Evolutionary conservation across 257 asterid species (phyloP).

Genomic region (Fraxinus quadrangulata): DNA sequence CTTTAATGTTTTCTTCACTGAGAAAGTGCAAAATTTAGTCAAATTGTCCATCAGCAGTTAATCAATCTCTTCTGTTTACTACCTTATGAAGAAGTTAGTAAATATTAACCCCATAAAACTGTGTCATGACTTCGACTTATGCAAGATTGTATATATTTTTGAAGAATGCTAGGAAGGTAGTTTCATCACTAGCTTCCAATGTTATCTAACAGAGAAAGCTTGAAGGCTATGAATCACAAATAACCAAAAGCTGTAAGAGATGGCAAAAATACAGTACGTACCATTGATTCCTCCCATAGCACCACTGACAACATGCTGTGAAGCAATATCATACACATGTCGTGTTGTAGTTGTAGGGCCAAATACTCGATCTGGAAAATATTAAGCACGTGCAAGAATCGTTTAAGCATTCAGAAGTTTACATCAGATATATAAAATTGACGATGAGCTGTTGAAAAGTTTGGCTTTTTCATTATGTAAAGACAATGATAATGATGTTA

Average conservation of each 20-base stretch:
- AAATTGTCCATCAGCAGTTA: background rate
- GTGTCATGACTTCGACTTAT: background rate
- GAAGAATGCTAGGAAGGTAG: background rate
- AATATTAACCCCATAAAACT: background rate
- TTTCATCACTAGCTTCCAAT: background rate
- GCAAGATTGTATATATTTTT: background rate
- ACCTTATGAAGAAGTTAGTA: background rate
- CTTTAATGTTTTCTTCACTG: background rate
- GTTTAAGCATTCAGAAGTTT: slow-evolving; percentile 12
- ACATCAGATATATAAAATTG: slow-evolving; percentile 11
- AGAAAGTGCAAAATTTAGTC: background rate
- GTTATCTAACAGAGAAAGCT: background rate
- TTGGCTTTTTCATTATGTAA: background rate
- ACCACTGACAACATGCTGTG: slow-evolving; percentile 86
- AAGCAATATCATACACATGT: slow-evolving; percentile 96
- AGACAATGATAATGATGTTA: background rate
- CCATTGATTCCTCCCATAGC: slow-evolving; percentile 98
- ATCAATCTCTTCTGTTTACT: background rate
- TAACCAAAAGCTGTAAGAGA: background rate
- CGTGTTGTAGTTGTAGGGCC: slow-evolving; percentile 99
- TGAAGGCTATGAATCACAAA: background rate
- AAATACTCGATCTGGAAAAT: slow-evolving; percentile 83
- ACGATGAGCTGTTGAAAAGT: slow-evolving; percentile 4
- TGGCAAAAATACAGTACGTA: slow-evolving; percentile 29
- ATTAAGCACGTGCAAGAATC: slow-evolving; percentile 21